These are phyloP conservation scores for Talaromyces sp. DNA, from an alignment of 2,329 filamentous ascomycete genomes.

Conservation along the genomic window DNA sequence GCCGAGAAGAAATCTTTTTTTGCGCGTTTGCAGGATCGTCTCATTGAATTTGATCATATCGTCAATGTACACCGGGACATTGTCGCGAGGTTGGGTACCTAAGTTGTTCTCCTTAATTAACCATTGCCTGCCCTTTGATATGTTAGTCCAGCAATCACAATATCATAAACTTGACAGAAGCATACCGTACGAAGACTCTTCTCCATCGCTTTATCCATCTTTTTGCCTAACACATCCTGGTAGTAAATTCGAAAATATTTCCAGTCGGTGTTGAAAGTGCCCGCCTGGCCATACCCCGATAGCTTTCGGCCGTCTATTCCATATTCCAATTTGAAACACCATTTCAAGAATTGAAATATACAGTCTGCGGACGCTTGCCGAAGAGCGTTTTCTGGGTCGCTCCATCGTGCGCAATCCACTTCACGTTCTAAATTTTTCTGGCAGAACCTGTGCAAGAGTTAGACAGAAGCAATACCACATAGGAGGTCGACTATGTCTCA, in stretches of 20 bases:
- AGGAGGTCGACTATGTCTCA: background rate
- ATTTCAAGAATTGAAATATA: slow-evolving; percentile 22
- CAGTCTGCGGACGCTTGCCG: slow-evolving; percentile 20
- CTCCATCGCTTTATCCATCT: slow-evolving; percentile 22
- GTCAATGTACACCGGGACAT: slow-evolving; percentile 24
- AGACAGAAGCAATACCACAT: background rate
- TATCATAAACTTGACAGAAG: background rate
- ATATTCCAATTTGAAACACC: slow-evolving; percentile 22
- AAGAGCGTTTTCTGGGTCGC: slow-evolving; percentile 21
- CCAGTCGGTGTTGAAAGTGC: slow-evolving; percentile 22
- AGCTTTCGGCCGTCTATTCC: slow-evolving; percentile 12
- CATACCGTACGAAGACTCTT: slow-evolving; percentile 20
- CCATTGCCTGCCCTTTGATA: background rate
- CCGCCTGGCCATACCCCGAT: slow-evolving; percentile 21
- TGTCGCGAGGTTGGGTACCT: slow-evolving; percentile 18
- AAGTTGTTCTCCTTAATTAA: background rate
- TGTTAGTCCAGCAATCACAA: background rate
- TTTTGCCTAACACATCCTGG: slow-evolving; percentile 16
- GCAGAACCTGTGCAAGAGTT: background rate
- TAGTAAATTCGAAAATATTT: slow-evolving; percentile 26
- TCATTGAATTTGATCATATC: slow-evolving; percentile 24
- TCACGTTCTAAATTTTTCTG: background rate
- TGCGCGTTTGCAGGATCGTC: slow-evolving; percentile 21
- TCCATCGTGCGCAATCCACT: slow-evolving; percentile 8
- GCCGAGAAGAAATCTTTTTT: slow-evolving; percentile 24